Evolutionary conservation across 2,329 filamentous ascomycete genomes (phyloP).

Genomic region (Aspergillus sp.): DNA sequence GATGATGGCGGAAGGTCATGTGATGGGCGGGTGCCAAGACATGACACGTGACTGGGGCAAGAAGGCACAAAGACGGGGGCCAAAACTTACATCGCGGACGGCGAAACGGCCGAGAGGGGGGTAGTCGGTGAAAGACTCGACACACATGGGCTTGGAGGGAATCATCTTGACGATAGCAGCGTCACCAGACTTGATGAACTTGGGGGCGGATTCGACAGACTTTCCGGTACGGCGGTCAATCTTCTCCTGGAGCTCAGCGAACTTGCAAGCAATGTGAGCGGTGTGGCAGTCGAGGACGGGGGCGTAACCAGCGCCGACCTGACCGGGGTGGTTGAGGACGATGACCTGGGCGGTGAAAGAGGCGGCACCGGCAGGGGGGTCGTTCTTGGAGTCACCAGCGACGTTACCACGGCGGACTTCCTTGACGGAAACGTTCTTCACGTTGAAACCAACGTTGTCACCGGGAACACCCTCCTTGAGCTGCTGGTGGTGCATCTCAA

Average conservation of each 20-base stretch:
- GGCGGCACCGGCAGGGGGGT: slow-evolving; percentile 83
- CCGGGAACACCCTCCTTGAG: slow-evolving; percentile 90
- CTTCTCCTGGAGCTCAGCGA: slow-evolving; percentile 98
- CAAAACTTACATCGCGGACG: slow-evolving; percentile 79
- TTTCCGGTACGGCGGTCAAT: slow-evolving; percentile 99
- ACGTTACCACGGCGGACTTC: slow-evolving; percentile 99
- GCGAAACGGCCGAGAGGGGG: slow-evolving; percentile 99
- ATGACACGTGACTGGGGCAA: neutral
- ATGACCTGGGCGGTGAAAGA: slow-evolving; percentile 99
- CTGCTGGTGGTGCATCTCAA: slow-evolving; percentile 99
- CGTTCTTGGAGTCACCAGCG: slow-evolving; percentile 99
- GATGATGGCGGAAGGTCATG: too few relatives aligned
- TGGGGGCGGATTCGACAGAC: slow-evolving; percentile 85
- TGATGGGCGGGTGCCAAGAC: too few relatives aligned
- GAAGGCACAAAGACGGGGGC: neutral
- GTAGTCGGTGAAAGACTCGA: slow-evolving; percentile 99
- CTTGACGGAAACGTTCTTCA: slow-evolving; percentile 99
- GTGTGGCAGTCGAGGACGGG: slow-evolving; percentile 99
- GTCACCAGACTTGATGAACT: slow-evolving; percentile 99
- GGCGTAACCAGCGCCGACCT: slow-evolving; percentile 98
- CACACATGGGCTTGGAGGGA: slow-evolving; percentile 99
- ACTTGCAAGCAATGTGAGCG: slow-evolving; percentile 99
- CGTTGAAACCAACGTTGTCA: slow-evolving; percentile 99
- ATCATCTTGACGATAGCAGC: slow-evolving; percentile 99
- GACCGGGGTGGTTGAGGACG: slow-evolving; percentile 99